Evolutionary conservation across 441 rosid genomes (phyloP).

Genomic region (Biscutella laevigata): DNA sequence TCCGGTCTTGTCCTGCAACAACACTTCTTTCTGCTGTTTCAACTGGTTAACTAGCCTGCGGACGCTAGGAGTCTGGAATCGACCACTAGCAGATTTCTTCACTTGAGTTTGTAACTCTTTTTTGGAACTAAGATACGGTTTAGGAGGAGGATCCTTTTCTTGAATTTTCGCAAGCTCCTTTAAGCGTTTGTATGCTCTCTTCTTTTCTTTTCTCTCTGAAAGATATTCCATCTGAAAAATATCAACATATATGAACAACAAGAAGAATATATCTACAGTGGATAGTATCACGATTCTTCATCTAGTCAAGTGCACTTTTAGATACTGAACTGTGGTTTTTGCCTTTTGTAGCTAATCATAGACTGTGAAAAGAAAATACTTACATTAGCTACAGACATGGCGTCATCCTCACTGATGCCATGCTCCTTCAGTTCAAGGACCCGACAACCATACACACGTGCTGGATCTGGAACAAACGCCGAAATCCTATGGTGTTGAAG

Average conservation of each 20-base stretch:
- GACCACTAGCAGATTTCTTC: slow-evolving; percentile 36
- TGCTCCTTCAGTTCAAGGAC: slow-evolving; percentile 66
- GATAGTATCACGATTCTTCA: too few relatives aligned
- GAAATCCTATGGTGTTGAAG: slow-evolving; percentile 34
- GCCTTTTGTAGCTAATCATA: background rate
- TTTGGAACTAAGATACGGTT: slow-evolving; percentile 56
- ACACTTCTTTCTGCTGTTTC: slow-evolving; percentile 48
- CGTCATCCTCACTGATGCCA: slow-evolving; percentile 64
- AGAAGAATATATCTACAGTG: too few relatives aligned
- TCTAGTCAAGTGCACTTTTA: background rate
- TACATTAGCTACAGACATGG: slow-evolving; percentile 74
- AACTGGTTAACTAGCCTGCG: slow-evolving; percentile 38
- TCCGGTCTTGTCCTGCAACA: slow-evolving; percentile 30
- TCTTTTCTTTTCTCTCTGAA: slow-evolving; percentile 44
- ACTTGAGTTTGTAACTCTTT: slow-evolving; percentile 50
- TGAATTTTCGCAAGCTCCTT: slow-evolving; percentile 49
- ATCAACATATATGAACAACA: too few relatives aligned
- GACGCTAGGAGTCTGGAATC: slow-evolving; percentile 35
- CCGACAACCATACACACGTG: slow-evolving; percentile 49
- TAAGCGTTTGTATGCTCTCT: slow-evolving; percentile 56
- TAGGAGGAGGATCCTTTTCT: slow-evolving; percentile 66
- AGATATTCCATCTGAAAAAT: slow-evolving; percentile 56
- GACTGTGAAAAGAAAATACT: slow-evolving; percentile 6
- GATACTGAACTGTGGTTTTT: background rate
- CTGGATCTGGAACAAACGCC: slow-evolving; percentile 58